phyloP scores from a whole-genome alignment of 768 basidiomycete genomes.

The Gymnopilus junonius region DNA sequence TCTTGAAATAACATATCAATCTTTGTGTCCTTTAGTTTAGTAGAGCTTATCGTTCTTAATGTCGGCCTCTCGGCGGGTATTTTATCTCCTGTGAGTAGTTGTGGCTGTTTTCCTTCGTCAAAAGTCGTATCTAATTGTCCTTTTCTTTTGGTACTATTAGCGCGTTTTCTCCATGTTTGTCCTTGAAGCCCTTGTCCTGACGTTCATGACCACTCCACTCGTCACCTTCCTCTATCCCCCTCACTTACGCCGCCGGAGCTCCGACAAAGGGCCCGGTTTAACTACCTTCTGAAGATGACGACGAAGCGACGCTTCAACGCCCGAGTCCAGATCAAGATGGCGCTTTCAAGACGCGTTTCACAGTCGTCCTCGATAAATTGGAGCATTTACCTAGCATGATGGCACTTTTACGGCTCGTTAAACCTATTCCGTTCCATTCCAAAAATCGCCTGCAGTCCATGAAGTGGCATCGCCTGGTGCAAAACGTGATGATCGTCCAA shows the following conservation, averaged over 20 bases:
- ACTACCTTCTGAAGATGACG: conserved; percentile 43
- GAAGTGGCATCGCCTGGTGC: conserved; percentile 11
- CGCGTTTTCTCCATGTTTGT: conserved; percentile 96
- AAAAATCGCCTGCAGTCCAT: background rate
- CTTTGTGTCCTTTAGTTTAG: conserved; percentile 51
- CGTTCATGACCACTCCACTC: conserved; percentile 85
- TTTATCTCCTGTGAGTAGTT: conserved; percentile 57
- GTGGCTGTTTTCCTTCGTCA: background rate
- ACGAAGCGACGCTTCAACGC: conserved; percentile 27
- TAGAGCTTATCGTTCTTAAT: conserved; percentile 95
- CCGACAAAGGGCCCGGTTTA: conserved; percentile 52
- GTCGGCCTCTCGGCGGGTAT: conserved; percentile 86
- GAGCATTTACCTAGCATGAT: conserved; percentile 91
- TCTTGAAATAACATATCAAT: background rate
- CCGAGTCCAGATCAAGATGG: conserved; percentile 17
- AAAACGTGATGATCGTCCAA: conserved; percentile 2
- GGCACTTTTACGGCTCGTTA: conserved; percentile 85
- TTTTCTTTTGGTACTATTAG: conserved; percentile 20
- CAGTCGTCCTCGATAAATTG: conserved; percentile 88
- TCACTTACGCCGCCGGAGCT: conserved; percentile 52
- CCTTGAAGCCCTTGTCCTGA: conserved; percentile 78
- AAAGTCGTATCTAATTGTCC: background rate
- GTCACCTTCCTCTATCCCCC: conserved; percentile 72
- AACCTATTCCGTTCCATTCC: conserved; percentile 32
- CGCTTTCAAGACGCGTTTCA: conserved; percentile 63